Evolutionary conservation across 2,329 filamentous ascomycete species (phyloP).

Genomic region (Penicillium hordei): DNA sequence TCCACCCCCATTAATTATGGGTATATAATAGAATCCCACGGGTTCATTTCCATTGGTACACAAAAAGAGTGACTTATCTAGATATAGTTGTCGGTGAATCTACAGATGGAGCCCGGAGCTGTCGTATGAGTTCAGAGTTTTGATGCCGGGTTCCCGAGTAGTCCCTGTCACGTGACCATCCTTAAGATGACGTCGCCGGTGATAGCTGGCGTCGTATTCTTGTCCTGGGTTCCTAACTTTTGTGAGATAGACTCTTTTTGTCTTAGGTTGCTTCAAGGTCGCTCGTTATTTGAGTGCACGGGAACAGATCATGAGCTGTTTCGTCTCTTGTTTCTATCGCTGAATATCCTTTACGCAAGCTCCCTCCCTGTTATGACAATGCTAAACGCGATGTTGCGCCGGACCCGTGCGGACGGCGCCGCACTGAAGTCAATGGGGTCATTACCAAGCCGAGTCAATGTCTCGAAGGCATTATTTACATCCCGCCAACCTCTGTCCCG

Average conservation of each 20-base stretch:
- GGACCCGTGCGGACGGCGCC: slow-evolving; percentile 30
- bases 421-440: slow-evolving; percentile 30
- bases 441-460: slow-evolving; percentile 23
- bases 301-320: slow-evolving; percentile 10
- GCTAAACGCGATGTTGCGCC: slow-evolving; percentile 36
- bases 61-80: background rate
- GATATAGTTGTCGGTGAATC: slow-evolving; percentile 10
- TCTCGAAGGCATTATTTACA: slow-evolving; percentile 13
- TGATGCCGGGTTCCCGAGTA: slow-evolving; percentile 11
- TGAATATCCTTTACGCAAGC: slow-evolving; percentile 13
- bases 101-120: background rate
- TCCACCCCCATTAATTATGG: slow-evolving; percentile 8
- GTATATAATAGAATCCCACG: slow-evolving; percentile 23
- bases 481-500: slow-evolving; percentile 18
- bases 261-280: slow-evolving; percentile 1
- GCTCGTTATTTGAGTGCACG: slow-evolving; percentile 8
- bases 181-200: slow-evolving; percentile 13
- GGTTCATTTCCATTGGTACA: slow-evolving; percentile 5
- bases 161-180: slow-evolving; percentile 9
- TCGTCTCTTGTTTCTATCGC: slow-evolving; percentile 5
- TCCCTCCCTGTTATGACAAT: slow-evolving; percentile 12
- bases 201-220: background rate
- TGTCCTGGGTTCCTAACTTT: background rate
- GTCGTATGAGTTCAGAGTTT: slow-evolving; percentile 5
- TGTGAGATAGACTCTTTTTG: background rate